A percentile compares a stretch with the other conserved stretches of the same genome.
These are phyloP conservation scores for Sarocladium kiliense DNA, from an alignment of 2,329 filamentous ascomycete species.

Conservation along the genomic window DNA sequence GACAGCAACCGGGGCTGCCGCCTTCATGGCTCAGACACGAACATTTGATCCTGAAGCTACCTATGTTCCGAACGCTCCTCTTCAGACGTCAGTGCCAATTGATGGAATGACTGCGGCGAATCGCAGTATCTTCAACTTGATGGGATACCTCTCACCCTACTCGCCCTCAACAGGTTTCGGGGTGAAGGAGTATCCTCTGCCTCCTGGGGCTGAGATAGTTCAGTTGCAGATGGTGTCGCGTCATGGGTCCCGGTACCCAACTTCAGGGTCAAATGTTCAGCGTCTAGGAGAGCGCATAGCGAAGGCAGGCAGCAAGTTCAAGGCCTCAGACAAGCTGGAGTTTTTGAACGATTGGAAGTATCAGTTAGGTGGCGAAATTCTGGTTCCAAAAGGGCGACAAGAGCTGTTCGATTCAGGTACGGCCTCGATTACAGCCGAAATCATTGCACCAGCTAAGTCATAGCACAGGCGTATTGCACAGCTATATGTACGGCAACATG, in stretches of 20 bases:
- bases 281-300: constrained; percentile 52
- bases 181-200: constrained; percentile 65
- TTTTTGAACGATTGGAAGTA: constrained; percentile 69
- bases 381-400: constrained; percentile 67
- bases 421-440: constrained; percentile 7
- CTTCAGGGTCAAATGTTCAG: constrained; percentile 49
- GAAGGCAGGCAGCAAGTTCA: constrained; percentile 46
- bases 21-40: constrained; percentile 68
- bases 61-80: constrained; percentile 63
- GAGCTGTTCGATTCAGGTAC: constrained; percentile 63
- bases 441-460: neutral
- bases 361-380: constrained; percentile 62
- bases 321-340: constrained; percentile 51
- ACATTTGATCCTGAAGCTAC: constrained; percentile 59
- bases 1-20: constrained; percentile 62
- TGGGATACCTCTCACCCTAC: constrained; percentile 65
- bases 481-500: constrained; percentile 66
- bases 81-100: constrained; percentile 68
- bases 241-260: constrained; percentile 71
- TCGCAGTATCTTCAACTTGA: constrained; percentile 64
- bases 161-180: constrained; percentile 69
- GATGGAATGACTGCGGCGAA: constrained; percentile 50
- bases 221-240: constrained; percentile 69
- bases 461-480: constrained; percentile 55
- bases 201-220: constrained; percentile 60